phyloP scores from a whole-genome alignment of 805 yeast genomes.

The Lipomyces kockii region DNA sequence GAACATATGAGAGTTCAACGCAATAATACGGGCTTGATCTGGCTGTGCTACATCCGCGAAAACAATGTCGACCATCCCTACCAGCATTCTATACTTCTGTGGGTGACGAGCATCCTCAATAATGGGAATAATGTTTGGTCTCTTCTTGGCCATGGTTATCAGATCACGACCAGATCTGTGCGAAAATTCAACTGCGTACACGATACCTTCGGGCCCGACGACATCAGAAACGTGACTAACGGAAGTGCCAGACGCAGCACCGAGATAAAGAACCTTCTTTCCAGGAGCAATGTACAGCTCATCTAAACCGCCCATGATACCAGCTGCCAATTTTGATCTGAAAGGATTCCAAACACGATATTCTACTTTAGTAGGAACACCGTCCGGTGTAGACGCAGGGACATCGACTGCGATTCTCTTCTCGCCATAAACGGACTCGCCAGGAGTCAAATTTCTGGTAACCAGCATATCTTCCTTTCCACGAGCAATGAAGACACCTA shows the following conservation, averaged over 20 bases:
- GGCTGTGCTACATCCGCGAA: conserved; percentile 99
- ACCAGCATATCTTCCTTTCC: conserved; percentile 98
- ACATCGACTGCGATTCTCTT: conserved; percentile 94
- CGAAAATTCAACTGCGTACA: conserved; percentile 98
- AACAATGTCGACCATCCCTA: conserved; percentile 98
- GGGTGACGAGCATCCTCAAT: conserved; percentile 99
- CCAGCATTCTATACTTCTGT: conserved; percentile 98
- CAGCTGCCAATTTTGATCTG: conserved; percentile 99
- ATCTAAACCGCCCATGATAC: conserved; percentile 99
- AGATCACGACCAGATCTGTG: conserved; percentile 99
- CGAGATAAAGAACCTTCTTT: conserved; percentile 93
- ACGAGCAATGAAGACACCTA: conserved; percentile 91
- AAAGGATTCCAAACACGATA: conserved; percentile 99
- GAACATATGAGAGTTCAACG: conserved; percentile 96
- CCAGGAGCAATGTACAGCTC: conserved; percentile 98
- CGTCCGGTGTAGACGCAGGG: conserved; percentile 77
- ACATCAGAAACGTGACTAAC: conserved; percentile 98
- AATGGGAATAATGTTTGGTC: conserved; percentile 98
- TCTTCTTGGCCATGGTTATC: conserved; percentile 99
- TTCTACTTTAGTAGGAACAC: conserved; percentile 81
- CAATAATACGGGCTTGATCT: conserved; percentile 99
- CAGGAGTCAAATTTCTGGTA: conserved; percentile 96
- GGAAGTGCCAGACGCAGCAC: conserved; percentile 99
- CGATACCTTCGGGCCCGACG: conserved; percentile 99
- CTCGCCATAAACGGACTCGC: conserved; percentile 98